Base-by-base conservation (phyloP, 805 yeast genomes). In the Kodamaea lidongshanica region DNA sequence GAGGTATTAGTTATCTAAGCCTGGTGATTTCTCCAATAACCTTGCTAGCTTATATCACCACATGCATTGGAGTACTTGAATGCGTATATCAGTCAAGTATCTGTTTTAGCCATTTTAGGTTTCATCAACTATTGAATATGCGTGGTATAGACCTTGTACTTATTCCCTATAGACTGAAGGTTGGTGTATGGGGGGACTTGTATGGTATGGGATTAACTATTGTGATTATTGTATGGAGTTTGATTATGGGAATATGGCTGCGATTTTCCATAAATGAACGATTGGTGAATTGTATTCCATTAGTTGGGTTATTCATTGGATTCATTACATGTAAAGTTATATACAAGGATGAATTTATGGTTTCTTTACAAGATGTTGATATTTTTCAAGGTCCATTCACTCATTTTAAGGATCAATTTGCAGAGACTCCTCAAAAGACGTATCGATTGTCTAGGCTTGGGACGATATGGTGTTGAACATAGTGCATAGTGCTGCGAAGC, bases 161-260 rank as follows among this genome's bases (percentile, higher is more conserved):
- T n/a, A n/a, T n/a, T n/a, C 24, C 30, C 3, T 19, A 12, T 13
- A 12, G 19, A 6, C 30, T 27, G 30, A 18, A 14, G 14, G 12
- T 13, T 12, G 30, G 30, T 8, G 15, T 19, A 6, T 19, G 3
- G 9, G 30, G 30, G 5, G 22, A 19, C 18, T 7, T 12, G 5
- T 27, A 27, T 10, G 13, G 30, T 12, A 15, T 27, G 16, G 13
- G 7, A 4, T 19, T 19, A 11, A 18, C 21, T 19, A 16, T 19
- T 7, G n/a, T 18, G 13, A 20, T 27, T 10, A 10, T 27, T 9
- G 30, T 23, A 5, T 12, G 13, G 12, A 17, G 14, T 17, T 11
- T 27, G 17, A 20, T 19, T 15, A 23, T 27, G 8, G 15, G 24
- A 19, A 20, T 19, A 6, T 27, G 30, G 30, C 30, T 27, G 30